Conservation (phyloP, 176 grass and related monocot species). For the Elymus sibiricus region DNA sequence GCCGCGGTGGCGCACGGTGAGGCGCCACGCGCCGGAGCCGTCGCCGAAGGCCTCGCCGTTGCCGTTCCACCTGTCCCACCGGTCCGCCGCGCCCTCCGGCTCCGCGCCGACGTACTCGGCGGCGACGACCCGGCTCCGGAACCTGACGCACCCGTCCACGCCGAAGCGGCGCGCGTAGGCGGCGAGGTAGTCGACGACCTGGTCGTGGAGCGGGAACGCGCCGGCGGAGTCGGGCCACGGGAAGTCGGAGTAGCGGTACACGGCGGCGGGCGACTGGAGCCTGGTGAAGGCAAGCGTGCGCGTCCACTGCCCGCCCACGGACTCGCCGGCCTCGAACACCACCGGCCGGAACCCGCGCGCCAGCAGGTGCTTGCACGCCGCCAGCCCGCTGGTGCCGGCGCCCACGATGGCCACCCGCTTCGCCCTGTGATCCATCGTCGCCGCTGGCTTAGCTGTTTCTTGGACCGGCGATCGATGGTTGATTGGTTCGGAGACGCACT, state of each 20-base stretch:
- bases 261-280: slow-evolving; percentile 42
- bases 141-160: slow-evolving; percentile 44
- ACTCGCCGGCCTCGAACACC: slow-evolving; percentile 48
- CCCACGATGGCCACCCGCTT: slow-evolving; percentile 65
- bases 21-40: slow-evolving; percentile 15
- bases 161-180: slow-evolving; percentile 75
- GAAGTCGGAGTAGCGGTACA: slow-evolving; percentile 68
- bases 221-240: slow-evolving; percentile 60
- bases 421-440: slow-evolving; percentile 33
- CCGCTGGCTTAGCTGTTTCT: background rate
- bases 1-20: slow-evolving; percentile 22
- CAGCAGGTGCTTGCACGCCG: slow-evolving; percentile 73
- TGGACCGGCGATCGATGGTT: background rate
- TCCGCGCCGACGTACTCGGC: slow-evolving; percentile 33
- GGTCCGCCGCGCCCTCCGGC: background rate
- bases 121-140: slow-evolving; percentile 34
- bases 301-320: slow-evolving; percentile 66
- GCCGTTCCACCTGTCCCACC: slow-evolving; percentile 55
- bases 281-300: slow-evolving; percentile 53
- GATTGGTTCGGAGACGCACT: background rate
- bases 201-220: slow-evolving; percentile 32
- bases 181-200: slow-evolving; percentile 58
- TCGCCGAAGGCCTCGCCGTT: slow-evolving; percentile 71
- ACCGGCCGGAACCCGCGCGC: slow-evolving; percentile 56
- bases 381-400: slow-evolving; percentile 72